Evolutionary conservation across 208 protist genomes (phyloP).

Genomic region (Wallacemonas rigidus): DNA sequence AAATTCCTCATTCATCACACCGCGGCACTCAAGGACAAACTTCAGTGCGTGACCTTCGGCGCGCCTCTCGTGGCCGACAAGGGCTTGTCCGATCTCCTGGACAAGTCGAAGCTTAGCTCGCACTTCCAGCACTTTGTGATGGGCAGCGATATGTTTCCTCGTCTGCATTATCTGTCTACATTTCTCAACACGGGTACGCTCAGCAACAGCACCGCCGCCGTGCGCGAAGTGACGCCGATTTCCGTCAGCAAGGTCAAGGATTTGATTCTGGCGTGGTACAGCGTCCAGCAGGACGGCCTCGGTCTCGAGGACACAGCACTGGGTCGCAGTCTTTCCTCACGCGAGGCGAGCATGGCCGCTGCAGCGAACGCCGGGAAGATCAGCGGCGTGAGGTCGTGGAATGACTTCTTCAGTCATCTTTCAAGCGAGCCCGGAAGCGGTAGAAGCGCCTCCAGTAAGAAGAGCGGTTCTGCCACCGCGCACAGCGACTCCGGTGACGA

Average conservation of each 20-base stretch:
- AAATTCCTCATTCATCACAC: constrained; percentile 43
- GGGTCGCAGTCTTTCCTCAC: neutral
- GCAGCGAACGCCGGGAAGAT: neutral
- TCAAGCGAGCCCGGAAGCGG: neutral
- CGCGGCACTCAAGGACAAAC: constrained; percentile 19
- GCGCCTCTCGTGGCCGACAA: constrained; percentile 35
- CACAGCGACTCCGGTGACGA: neutral
- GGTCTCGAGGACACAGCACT: constrained; percentile 11
- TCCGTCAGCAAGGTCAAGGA: constrained; percentile 10
- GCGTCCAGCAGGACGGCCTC: constrained; percentile 12
- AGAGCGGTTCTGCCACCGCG: constrained; percentile 7
- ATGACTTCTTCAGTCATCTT: constrained; percentile 9
- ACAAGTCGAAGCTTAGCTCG: neutral
- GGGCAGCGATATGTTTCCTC: constrained; percentile 48
- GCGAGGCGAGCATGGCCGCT: neutral
- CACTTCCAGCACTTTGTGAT: constrained; percentile 50
- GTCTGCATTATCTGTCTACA: constrained; percentile 27
- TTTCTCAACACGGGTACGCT: constrained; percentile 29
- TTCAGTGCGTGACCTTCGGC: constrained; percentile 55
- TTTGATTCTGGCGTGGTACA: constrained; percentile 13
- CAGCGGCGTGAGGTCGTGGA: constrained; percentile 3
- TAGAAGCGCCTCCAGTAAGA: neutral
- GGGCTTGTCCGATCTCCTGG: constrained; percentile 31
- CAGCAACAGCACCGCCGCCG: constrained; percentile 22
- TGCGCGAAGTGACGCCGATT: neutral